Base-by-base conservation (phyloP, 2,329 filamentous ascomycete genomes). In the Didymella pomorum region DNA sequence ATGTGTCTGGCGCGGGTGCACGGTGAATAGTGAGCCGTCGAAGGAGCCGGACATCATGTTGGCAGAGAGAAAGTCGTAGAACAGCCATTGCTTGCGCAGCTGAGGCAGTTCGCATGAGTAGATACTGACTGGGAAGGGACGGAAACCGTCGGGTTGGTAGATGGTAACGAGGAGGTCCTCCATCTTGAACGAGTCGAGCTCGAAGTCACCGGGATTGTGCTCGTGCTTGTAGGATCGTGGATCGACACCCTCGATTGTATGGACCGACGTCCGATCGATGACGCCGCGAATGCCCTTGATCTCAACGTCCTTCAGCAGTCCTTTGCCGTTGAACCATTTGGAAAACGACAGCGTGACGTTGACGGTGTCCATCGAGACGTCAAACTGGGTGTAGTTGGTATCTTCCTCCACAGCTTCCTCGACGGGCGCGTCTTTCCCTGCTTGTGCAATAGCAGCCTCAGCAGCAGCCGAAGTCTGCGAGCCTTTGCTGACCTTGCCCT, bases 241-340 rank as follows among this genome's bases (percentile, higher is more conserved):
- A 72, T 98, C 93, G 28, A 90, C 79, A 51, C 89, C 87, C 31
- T 82, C 83, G 5, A 85, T 82, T 85, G 91, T 95, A 56, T 83
- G 80, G 2, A 99, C 90, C 45, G 88, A 90, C 0, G 93, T 97
- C 58, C 95, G 87, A 77, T 99, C 95, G 43, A 99, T 84, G 5
- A 98, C 92, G 21, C 95, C 95, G 59, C 95, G 87, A 28, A 99
- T 91, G 4, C 95, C 95, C 72, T 93, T 95, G 51, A 99, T 89
- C 72, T 97, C 93, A 41, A 99, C 95, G 73, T 98, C 92, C 68
- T 91, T 89, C 9, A 99, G 81, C 6, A 96, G 83, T 0, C 95
- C 95, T 76, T 94, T 97, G 21, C 95, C 94, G 68, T 97, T 98
- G 87, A 96, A 96, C 95, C 95, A 99, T 74, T 97, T 98, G n/a